Evolutionary conservation across 805 yeast species (phyloP), one percentile per base, ranked within the genome.

Genomic region (Helenozyma rhizophorensis): DNA sequence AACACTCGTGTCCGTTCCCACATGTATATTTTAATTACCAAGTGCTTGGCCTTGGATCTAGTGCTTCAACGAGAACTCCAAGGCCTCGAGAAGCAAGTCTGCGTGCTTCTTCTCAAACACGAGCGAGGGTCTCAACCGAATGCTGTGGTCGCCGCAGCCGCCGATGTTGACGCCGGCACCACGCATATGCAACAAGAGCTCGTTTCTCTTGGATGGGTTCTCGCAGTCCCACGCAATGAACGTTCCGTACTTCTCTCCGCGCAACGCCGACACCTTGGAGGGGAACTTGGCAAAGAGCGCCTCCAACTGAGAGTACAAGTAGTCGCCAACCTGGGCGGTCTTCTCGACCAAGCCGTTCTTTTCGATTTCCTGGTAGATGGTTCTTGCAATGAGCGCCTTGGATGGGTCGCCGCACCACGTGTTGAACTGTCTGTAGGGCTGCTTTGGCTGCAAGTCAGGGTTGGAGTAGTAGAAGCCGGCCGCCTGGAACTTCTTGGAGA

Each of bases 371-470:
- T 74, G 66, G 43, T 71, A 72, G 43, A 79, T 79, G 38, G 78
- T 62, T 44, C 71, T 71, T 24, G 84, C 83, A 47, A 79, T 65
- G 33, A 79, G 61, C 54, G 80, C 80, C 60, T 75, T 76, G 11
- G 83, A 72, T 41, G 85, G 83, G 54, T 80, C 85, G 46, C 85
- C 86, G 57, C 84, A 79, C 86, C 86, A 80, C 39, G 86, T 80
- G 69, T 80, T 80, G 65, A 80, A 80, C 53, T 79, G 85, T 61
- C 85, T 70, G 60, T 74, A 80, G 16, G 84, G 72, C 47, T 67
- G 67, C 43, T 69, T 70, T 30, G 84, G 83, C 41, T 74, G 72
- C 50, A 79, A 68, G 12, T 66, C 66, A 10, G 72, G 71, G 56
- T 78, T 78, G 40, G 68, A 68, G 68, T 74, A 80, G 62, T 69